A percentile compares a stretch with the other conserved stretches of the same genome.
phyloP scores from a whole-genome alignment of 140 eudicot species.

The Stevia rebaudiana region DNA sequence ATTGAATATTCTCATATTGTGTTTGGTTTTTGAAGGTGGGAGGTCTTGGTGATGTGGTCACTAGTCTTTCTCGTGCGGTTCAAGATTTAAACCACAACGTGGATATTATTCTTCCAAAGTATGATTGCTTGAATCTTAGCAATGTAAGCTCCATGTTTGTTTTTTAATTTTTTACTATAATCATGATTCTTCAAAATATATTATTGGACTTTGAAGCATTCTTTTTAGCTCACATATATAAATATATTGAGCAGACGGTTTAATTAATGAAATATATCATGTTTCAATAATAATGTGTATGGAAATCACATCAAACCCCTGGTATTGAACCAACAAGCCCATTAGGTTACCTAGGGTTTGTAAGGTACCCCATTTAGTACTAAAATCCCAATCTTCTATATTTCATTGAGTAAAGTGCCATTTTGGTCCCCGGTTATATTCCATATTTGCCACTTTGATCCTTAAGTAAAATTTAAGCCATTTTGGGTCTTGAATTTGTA shows the following conservation, averaged over 20 bases:
- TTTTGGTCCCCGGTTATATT: no score
- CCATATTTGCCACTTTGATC: no score
- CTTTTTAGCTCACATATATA: not conserved
- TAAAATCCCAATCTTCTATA: no score
- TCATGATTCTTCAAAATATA: not conserved
- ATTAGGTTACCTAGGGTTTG: no score
- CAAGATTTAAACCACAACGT: conserved; percentile 88
- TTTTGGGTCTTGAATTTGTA: no score
- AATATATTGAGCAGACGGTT: not conserved
- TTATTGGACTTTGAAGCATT: not conserved
- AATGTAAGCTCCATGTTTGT: conserved; percentile 56
- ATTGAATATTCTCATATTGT: not conserved
- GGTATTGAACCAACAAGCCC: not conserved
- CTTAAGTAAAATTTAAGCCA: no score
- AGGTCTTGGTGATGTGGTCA: conserved; percentile 97
- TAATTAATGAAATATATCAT: no score
- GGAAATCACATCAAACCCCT: not conserved
- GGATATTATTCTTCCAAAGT: conserved; percentile 88
- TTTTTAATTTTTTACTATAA: not conserved
- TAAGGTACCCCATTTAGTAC: no score
- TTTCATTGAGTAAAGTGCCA: no score
- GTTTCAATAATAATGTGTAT: no score
- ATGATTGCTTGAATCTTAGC: conserved; percentile 80
- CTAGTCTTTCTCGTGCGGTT: conserved; percentile 98
- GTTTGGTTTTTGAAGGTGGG: conserved; percentile 62